These are phyloP conservation scores for Metschnikowia colocasiae DNA, from an alignment of 805 yeast genomes.

Conservation along the genomic window DNA sequence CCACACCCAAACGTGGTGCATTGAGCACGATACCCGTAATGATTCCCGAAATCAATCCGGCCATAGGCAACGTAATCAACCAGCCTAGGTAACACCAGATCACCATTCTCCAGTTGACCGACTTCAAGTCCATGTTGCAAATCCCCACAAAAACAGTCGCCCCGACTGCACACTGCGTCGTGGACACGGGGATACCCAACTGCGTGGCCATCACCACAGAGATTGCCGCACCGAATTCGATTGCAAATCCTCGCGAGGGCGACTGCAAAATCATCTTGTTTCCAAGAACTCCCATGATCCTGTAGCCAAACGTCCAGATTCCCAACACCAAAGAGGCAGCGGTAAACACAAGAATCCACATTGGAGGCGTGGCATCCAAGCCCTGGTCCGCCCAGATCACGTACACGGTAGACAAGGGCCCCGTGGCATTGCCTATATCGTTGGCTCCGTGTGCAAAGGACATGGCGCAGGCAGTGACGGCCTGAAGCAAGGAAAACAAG, in stretches of 20 bases:
- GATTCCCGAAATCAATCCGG: conserved; percentile 69
- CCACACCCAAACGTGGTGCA: conserved; percentile 49
- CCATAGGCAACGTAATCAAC: conserved; percentile 68
- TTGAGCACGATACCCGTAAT: conserved; percentile 59
- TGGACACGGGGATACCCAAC: conserved; percentile 66
- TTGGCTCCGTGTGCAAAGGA: conserved; percentile 82
- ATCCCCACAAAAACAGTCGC: conserved; percentile 74
- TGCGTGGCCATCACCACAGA: conserved; percentile 75
- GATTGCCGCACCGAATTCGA: conserved; percentile 75
- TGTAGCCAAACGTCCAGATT: conserved; percentile 67
- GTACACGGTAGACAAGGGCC: conserved; percentile 67
- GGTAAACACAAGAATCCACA: conserved; percentile 67
- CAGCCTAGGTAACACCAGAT: conserved; percentile 69
- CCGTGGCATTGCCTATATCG: conserved; percentile 75
- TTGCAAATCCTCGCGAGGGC: conserved; percentile 73
- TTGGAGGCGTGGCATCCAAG: conserved; percentile 57
- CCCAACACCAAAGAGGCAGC: conserved; percentile 68
- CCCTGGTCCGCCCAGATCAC: conserved; percentile 54
- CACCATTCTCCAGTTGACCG: conserved; percentile 78
- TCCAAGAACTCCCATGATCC: conserved; percentile 67
- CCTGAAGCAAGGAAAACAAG: conserved; percentile 64
- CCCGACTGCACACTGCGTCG: conserved; percentile 77
- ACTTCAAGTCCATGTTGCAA: conserved; percentile 58
- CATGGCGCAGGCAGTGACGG: conserved; percentile 72
- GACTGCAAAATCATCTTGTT: conserved; percentile 72